These are phyloP conservation scores for Penicillium longicatenatum DNA, from an alignment of 495 filamentous ascomycete species.

Conservation along the genomic window DNA sequence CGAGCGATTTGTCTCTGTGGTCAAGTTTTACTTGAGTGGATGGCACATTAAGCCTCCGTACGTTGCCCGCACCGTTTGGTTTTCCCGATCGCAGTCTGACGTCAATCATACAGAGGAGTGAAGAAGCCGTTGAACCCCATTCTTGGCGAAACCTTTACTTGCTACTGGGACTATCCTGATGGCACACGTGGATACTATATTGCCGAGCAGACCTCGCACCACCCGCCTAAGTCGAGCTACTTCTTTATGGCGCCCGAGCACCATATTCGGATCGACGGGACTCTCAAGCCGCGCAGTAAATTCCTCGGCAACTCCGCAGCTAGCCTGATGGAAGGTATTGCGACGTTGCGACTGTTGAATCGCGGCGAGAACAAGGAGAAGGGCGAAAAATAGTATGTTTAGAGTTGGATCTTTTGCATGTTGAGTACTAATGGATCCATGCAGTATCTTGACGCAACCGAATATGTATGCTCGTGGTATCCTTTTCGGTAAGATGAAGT, in stretches of 20 bases:
- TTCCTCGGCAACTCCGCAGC: slow-evolving; percentile 97
- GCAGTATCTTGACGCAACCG: slow-evolving; percentile 86
- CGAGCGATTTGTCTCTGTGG: slow-evolving; percentile 87
- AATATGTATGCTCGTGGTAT: slow-evolving; percentile 99
- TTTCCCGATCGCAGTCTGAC: slow-evolving; percentile 10
- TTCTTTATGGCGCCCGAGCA: slow-evolving; percentile 98
- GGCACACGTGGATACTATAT: slow-evolving; percentile 90
- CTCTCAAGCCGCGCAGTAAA: slow-evolving; percentile 92
- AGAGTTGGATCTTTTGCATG: background rate
- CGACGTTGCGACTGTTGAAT: slow-evolving; percentile 82
- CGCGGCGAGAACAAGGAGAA: slow-evolving; percentile 60
- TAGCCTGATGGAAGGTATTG: slow-evolving; percentile 97
- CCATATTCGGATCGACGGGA: slow-evolving; percentile 92
- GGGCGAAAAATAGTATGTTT: slow-evolving; percentile 84
- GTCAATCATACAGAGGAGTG: slow-evolving; percentile 66
- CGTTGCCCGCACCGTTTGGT: slow-evolving; percentile 32
- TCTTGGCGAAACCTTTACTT: slow-evolving; percentile 91
- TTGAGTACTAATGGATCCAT: slow-evolving; percentile 13
- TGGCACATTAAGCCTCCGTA: slow-evolving; percentile 99
- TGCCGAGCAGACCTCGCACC: slow-evolving; percentile 93
- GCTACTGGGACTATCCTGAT: slow-evolving; percentile 93
- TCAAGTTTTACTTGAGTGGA: slow-evolving; percentile 96
- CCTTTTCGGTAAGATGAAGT: slow-evolving; percentile 99
- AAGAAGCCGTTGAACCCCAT: slow-evolving; percentile 99
- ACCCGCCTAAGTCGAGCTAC: slow-evolving; percentile 97